Evolutionary conservation across 176 grass and related monocot species (phyloP).

Genomic region (Rhynchospora tenuis): DNA sequence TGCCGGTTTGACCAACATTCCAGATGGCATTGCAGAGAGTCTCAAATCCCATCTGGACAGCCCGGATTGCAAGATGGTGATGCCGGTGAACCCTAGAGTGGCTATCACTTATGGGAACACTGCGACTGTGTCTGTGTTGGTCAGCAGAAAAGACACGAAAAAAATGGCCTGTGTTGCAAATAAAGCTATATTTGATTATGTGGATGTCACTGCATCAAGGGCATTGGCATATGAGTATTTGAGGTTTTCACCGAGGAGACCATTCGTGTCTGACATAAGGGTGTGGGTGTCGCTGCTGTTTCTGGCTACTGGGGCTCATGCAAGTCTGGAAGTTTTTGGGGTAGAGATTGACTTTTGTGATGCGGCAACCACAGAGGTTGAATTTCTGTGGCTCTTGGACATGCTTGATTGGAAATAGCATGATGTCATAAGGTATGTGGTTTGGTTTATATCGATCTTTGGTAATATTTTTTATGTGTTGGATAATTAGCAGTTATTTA

Average conservation of each 20-base stretch:
- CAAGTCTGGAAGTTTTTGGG: constrained; percentile 57
- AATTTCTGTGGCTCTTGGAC: constrained; percentile 73
- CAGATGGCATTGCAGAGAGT: constrained; percentile 42
- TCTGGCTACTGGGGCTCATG: constrained; percentile 28
- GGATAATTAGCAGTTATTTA: neutral
- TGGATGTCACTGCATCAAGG: constrained; percentile 45
- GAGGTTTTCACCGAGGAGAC: constrained; percentile 58
- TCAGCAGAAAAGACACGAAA: constrained; percentile 49
- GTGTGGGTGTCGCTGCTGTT: constrained; percentile 78
- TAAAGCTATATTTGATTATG: constrained; percentile 64
- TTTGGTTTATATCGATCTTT: neutral
- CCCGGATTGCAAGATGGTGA: constrained; percentile 46
- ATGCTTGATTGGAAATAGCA: constrained; percentile 86
- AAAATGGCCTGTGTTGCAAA: constrained; percentile 60
- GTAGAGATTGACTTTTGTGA: constrained; percentile 84
- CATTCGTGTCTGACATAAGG: constrained; percentile 69
- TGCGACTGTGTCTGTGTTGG: constrained; percentile 51
- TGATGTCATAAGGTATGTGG: neutral
- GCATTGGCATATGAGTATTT: constrained; percentile 72
- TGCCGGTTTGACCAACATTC: constrained; percentile 38
- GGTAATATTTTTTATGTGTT: neutral
- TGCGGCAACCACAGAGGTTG: constrained; percentile 47
- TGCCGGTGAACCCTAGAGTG: constrained; percentile 58
- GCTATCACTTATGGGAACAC: constrained; percentile 25
- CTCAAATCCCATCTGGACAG: constrained; percentile 47